Conservation (phyloP, 805 yeast species). For the Grigorovia jiainica region DNA sequence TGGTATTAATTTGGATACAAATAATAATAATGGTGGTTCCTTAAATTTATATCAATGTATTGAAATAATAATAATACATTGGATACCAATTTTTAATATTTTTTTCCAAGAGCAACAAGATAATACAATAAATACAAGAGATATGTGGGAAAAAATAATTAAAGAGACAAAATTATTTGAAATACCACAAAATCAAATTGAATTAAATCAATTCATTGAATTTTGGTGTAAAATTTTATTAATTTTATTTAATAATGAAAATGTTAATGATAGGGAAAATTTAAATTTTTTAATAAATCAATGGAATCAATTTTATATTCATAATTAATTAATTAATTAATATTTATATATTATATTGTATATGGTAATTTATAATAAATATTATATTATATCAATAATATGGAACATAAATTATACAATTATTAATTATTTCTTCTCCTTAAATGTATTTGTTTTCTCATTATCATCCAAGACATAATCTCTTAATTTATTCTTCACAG, state of each 20-base stretch:
- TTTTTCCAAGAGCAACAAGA: conserved; percentile 30
- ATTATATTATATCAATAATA: too few species aligned
- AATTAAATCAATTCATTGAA: conserved; percentile 33
- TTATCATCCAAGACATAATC: conserved; percentile 47
- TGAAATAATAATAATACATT: conserved; percentile 34
- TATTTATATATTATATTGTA: too few species aligned
- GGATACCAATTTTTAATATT: conserved; percentile 50
- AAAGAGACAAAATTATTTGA: conserved; percentile 15
- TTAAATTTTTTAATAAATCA: conserved; percentile 26
- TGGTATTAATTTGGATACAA: conserved; percentile 39
- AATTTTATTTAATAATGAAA: conserved; percentile 34
- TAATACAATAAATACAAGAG: conserved; percentile 12
- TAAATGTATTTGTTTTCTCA: neutral
- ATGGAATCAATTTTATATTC: conserved; percentile 23
- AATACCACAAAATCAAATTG: conserved; percentile 25
- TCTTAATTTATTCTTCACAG: conserved; percentile 49
- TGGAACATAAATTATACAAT: too few species aligned
- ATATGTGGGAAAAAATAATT: conserved; percentile 22
- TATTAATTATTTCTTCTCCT: too few species aligned
- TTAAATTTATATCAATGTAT: conserved; percentile 35
- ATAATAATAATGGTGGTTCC: too few species aligned
- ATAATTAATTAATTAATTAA: too few species aligned
- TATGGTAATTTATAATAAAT: too few species aligned
- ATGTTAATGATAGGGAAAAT: conserved; percentile 23
- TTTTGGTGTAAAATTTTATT: conserved; percentile 45